Conservation (phyloP, 2,329 filamentous ascomycete species). For the Apiospora arundinis region DNA sequence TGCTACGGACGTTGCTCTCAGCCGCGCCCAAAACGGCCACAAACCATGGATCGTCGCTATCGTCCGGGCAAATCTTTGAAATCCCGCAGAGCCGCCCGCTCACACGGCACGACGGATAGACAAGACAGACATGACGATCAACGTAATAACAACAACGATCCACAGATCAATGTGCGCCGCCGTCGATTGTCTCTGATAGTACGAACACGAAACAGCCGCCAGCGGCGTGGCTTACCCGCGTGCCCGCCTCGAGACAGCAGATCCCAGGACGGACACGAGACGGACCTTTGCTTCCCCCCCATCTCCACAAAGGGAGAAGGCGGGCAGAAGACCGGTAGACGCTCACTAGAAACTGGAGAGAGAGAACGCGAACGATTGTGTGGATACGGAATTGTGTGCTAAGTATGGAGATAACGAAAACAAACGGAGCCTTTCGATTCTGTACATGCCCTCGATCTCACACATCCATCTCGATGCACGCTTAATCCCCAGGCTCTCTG, state of each 20-base stretch:
- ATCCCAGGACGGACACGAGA: no score
- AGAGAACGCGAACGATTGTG: not conserved
- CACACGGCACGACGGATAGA: not conserved
- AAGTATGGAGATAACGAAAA: not conserved
- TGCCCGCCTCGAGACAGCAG: no score
- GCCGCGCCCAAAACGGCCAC: not conserved
- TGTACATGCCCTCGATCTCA: not conserved
- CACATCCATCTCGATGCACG: constrained; percentile 14
- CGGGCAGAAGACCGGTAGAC: no score
- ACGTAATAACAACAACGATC: not conserved
- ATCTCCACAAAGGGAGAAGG: no score
- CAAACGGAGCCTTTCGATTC: not conserved
- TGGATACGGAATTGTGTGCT: not conserved
- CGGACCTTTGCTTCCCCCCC: no score
- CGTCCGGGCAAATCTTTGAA: not conserved
- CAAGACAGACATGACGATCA: not conserved
- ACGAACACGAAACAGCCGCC: not conserved
- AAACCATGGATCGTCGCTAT: not conserved
- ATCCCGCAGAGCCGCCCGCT: not conserved
- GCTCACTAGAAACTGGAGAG: no score
- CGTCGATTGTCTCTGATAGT: not conserved
- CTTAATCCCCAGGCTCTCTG: constrained; percentile 1
- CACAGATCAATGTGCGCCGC: not conserved
- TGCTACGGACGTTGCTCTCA: not conserved
- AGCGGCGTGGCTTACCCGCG: not conserved